Percentiles rank a stretch among this genome's conserved stretches.
phyloP scores from a whole-genome alignment of 2,329 filamentous ascomycete species.

The Amesomyces nigricolor region DNA sequence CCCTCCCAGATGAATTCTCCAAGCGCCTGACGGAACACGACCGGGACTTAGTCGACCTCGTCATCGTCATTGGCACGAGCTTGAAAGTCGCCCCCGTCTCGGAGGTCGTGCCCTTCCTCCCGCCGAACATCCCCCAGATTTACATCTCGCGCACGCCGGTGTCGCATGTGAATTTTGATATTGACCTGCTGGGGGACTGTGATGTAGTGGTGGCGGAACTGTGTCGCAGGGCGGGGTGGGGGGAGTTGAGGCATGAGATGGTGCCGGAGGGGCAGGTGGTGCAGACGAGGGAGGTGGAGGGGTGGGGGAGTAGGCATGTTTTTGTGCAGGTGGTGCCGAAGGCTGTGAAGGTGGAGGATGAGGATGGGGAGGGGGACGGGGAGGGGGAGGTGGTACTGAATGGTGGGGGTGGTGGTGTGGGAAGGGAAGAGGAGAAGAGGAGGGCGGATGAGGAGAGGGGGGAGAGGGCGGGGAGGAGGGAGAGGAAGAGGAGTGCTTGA shows the following conservation, averaged over 20 bases:
- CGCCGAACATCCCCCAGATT: constrained; percentile 77
- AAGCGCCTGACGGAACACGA: constrained; percentile 76
- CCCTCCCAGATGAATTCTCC: constrained; percentile 78
- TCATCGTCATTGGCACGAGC: constrained; percentile 93
- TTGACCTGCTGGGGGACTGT: constrained; percentile 92
- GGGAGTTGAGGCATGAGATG: constrained; percentile 79
- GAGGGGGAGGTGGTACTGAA: background rate
- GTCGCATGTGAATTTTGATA: constrained; percentile 87
- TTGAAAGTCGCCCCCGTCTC: constrained; percentile 94
- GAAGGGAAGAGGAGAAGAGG: background rate
- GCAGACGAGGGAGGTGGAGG: constrained; percentile 47
- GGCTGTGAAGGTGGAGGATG: background rate
- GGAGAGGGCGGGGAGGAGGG: background rate
- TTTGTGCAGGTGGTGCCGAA: constrained; percentile 32
- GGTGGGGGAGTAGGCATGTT: constrained; percentile 39
- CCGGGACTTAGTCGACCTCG: constrained; percentile 72
- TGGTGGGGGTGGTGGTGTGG: background rate
- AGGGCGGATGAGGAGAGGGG: background rate
- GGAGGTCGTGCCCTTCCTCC: constrained; percentile 78
- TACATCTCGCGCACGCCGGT: constrained; percentile 85
- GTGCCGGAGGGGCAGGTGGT: constrained; percentile 61
- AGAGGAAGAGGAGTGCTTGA: background rate
- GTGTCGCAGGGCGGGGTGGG: constrained; percentile 75
- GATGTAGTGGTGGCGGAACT: constrained; percentile 86
- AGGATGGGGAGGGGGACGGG: background rate